A percentile compares a stretch with the other conserved stretches of the same genome.
Evolutionary conservation across 2,329 filamentous ascomycete genomes (phyloP).

Genomic region (Albophoma yamanashiensis): DNA sequence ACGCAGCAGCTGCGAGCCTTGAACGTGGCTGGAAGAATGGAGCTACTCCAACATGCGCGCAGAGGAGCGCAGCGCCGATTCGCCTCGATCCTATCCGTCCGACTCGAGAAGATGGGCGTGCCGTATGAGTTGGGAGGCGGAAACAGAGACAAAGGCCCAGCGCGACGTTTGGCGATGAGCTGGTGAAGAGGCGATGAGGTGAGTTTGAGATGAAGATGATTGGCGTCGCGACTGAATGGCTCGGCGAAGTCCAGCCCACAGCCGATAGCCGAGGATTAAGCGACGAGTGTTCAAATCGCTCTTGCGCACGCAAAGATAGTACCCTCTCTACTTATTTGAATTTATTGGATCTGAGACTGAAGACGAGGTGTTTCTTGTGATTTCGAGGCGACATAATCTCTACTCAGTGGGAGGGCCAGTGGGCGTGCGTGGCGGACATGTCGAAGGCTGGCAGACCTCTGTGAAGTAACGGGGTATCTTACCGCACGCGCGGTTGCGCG

Average conservation of each 20-base stretch:
- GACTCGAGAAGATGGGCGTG: background rate
- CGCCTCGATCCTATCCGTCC: background rate
- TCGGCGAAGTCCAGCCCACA: too few species aligned
- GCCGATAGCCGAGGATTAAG: background rate
- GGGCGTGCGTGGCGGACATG: background rate
- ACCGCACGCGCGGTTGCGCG: too few species aligned
- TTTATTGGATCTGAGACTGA: too few species aligned
- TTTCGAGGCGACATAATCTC: too few species aligned
- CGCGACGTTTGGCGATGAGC: background rate
- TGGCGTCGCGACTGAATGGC: background rate
- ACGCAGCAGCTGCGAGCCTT: background rate
- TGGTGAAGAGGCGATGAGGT: background rate
- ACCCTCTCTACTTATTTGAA: too few species aligned
- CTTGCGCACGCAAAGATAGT: background rate
- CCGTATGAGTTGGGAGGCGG: background rate
- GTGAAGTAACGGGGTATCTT: background rate
- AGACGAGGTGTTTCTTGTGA: too few species aligned
- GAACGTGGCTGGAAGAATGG: background rate
- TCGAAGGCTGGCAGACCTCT: background rate
- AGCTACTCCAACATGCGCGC: background rate
- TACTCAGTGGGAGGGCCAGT: background rate
- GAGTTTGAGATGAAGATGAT: background rate
- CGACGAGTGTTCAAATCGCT: background rate
- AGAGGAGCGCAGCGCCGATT: background rate
- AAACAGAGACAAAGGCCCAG: background rate